Percentiles rank a stretch among this genome's conserved stretches.
Conservation (phyloP, 768 basidiomycete genomes). For the Dictyophora rubrovolvata region DNA sequence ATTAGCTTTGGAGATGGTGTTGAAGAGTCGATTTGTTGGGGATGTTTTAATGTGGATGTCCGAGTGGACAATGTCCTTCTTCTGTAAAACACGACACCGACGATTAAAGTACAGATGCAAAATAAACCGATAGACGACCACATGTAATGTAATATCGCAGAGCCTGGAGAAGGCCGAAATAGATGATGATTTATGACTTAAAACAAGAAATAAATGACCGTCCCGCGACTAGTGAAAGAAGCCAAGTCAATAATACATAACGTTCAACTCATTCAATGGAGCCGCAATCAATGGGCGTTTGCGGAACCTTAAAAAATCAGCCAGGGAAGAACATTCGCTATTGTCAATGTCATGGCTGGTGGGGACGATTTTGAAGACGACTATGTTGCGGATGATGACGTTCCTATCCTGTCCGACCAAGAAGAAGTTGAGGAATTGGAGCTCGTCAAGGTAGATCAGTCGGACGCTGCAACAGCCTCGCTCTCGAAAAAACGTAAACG, state of each 20-base stretch:
- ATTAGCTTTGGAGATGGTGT: too few species aligned
- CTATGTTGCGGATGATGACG: slow-evolving; percentile 53
- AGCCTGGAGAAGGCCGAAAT: too few species aligned
- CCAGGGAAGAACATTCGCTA: neutral
- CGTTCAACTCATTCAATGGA: neutral
- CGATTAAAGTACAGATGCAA: neutral
- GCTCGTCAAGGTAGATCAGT: slow-evolving; percentile 12
- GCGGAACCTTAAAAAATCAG: neutral
- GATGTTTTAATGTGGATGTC: too few species aligned
- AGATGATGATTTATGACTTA: too few species aligned
- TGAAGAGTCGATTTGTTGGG: too few species aligned
- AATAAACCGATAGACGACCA: neutral
- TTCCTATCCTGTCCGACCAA: slow-evolving; percentile 47
- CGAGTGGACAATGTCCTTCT: too few species aligned
- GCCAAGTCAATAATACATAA: too few species aligned
- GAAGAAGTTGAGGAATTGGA: slow-evolving; percentile 9
- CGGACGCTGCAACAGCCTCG: slow-evolving; percentile 15
- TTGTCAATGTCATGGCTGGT: slow-evolving; percentile 20
- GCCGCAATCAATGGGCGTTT: neutral
- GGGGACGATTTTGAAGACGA: slow-evolving; percentile 84
- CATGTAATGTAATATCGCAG: too few species aligned
- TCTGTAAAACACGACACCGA: too few species aligned
- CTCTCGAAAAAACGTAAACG: slow-evolving; percentile 60
- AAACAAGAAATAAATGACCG: too few species aligned
- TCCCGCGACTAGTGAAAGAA: too few species aligned